Conservation (phyloP, 768 basidiomycete genomes). For the Lentinula edodes region DNA sequence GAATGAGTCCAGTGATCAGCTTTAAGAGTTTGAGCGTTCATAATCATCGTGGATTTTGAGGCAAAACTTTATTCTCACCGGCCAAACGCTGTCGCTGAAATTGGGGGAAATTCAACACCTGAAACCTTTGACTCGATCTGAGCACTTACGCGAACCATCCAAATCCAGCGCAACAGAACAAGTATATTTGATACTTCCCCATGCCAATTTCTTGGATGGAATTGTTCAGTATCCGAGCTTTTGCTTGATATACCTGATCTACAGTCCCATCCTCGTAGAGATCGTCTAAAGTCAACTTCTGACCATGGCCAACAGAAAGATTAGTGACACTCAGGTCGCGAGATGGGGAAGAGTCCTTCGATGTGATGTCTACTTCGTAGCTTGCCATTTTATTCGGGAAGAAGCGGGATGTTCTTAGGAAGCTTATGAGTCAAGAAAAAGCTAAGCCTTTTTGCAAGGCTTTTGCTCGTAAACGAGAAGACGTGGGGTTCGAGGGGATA, state of each 20-base stretch:
- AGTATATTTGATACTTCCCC: slow-evolving; percentile 61
- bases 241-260: slow-evolving; percentile 56
- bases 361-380: background rate
- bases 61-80: slow-evolving; percentile 33
- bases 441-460: no score
- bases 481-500: no score
- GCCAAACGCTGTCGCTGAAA: slow-evolving; percentile 68
- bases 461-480: no score
- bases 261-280: slow-evolving; percentile 21
- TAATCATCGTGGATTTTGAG: no score
- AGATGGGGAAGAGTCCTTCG: background rate
- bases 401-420: background rate
- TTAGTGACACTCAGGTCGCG: background rate
- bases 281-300: slow-evolving; percentile 9
- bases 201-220: slow-evolving; percentile 66
- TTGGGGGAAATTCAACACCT: background rate
- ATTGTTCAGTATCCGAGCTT: slow-evolving; percentile 50
- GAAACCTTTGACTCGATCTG: background rate
- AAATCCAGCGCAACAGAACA: slow-evolving; percentile 67
- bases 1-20: slow-evolving; percentile 62
- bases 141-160: slow-evolving; percentile 61
- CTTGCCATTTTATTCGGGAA: background rate
- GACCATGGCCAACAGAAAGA: background rate
- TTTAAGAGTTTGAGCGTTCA: slow-evolving; percentile 14
- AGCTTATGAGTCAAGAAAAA: no score